Evolutionary conservation across 305 asterid species (phyloP), one percentile per base, ranked within the genome.

Genomic region (Coffea humblotiana): DNA sequence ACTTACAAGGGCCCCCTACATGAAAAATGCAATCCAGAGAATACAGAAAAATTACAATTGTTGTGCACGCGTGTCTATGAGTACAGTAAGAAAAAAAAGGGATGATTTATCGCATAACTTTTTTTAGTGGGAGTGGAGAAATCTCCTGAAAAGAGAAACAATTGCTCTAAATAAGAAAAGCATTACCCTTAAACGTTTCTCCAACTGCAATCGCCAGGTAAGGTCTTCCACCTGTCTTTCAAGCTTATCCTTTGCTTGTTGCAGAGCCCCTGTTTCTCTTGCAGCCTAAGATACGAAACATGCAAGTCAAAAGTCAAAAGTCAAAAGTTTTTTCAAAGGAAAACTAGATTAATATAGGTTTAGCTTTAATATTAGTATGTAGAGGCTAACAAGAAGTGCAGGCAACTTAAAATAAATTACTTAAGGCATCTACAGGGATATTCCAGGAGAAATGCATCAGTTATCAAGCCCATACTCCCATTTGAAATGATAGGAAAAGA

Each of bases 191-290:
- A 91, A 86, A 16, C 94, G 97, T 88, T 92, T 94, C 88, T 96
- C 98, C 86, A 92, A 90, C 91, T 94, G 97, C 82, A 94, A 83
- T 80, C 96, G 93, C 89, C 91, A 86, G 58, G 96, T 89, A 75
- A 96, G 98, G 83, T 94, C 99, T 87, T 96, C 97, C 86, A 96
- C 97, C 80, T 90, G 91, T 90, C 92, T 93, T 89, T 93, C 97
- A 87, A 96, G 99, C 88, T 94, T 94, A 87, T 92, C 92, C 86
- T 96, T 96, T 49, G 97, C 97, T 89, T 92, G 97, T 85, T 91
- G 91, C 72, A 96, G 97, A 27, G 97, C 97, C n/a, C 98, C 98
- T 25, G 98, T 89, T 89, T 93, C 99, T 87, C 92, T 91, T 68
- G 98, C 86, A 80, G 96, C 98, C 99, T 96, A 86, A 88, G 77